These are phyloP conservation scores for Orychophragmus violaceus DNA, from an alignment of 345 rosid species.

Conservation along the genomic window DNA sequence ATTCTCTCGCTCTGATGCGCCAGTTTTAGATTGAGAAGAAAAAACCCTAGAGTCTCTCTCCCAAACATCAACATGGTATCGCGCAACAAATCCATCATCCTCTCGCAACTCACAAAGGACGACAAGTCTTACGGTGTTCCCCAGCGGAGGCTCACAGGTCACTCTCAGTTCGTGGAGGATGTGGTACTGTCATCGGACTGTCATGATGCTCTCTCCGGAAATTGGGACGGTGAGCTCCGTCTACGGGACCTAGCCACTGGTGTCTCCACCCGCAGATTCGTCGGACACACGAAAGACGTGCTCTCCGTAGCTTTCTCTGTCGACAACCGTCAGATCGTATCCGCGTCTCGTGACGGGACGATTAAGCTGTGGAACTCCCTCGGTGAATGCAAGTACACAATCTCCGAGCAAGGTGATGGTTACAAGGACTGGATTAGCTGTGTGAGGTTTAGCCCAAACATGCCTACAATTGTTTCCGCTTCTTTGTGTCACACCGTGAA, in stretches of 20 bases:
- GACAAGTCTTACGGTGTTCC: slow-evolving; percentile 72
- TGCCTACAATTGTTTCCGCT: slow-evolving; percentile 84
- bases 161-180: slow-evolving; percentile 80
- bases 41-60: neutral
- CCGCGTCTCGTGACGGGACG: slow-evolving; percentile 84
- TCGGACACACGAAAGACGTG: no score
- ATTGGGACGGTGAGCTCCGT: no score
- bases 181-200: slow-evolving; percentile 92
- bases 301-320: slow-evolving; percentile 91
- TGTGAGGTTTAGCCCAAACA: no score
- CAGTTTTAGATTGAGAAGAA: slow-evolving; percentile 6
- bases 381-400: slow-evolving; percentile 94
- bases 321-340: slow-evolving; percentile 93
- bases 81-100: slow-evolving; percentile 88
- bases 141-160: no score
- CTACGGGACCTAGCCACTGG: no score
- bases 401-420: no score
- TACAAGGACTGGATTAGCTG: no score
- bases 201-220: slow-evolving; percentile 89
- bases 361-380: slow-evolving; percentile 92
- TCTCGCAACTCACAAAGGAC: slow-evolving; percentile 80
- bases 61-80: slow-evolving; percentile 62
- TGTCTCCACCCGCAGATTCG: no score
- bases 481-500: slow-evolving; percentile 66
- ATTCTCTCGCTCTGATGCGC: slow-evolving; percentile 6